Base-by-base conservation (phyloP, 2,329 filamentous ascomycete genomes). In the Camillea tinctor region DNA sequence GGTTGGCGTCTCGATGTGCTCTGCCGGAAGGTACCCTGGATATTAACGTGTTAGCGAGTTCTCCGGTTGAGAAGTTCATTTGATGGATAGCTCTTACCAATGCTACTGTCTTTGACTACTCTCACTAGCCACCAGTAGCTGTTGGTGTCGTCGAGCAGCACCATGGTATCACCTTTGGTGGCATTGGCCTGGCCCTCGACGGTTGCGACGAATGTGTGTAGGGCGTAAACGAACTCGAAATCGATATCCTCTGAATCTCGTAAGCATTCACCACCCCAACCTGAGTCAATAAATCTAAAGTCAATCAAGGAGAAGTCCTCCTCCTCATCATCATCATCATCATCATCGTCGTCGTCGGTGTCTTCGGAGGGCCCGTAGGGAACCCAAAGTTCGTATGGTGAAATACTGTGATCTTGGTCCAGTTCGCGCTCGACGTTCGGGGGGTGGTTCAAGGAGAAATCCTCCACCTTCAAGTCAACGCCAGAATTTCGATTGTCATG, bases 91-190 rank as follows among this genome's bases (percentile, higher is more conserved):
- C 48, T 69, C 79, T 59, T 75, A 88, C 84, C 86, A 75, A 99
- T 99, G 74, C 93, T 98, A 75, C 91, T 96, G 77, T 99, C 95
- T 76, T 98, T 98, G 56, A 98, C 93, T 52, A 99, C 91, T 66
- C 94, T 86, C 15, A 99, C 95, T 62, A 99, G 85, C 95, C 95
- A 99, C 95, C 95, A 99, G 76, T 99, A 99, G 78, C 93, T 98
- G 79, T 99, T 99, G 79, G 93, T 98, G 71, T 99, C 95, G 72
- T 99, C 95, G 21, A 99, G 85, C 65, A 99, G 82, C 57, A 98
- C 94, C 95, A 99, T 99, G 15, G 94, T 98, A 73, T 99, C 95
- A 55, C 95, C 95, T 78, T 99, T 99, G 36, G 92, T 96, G 60
- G 95, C 95, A 80, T 98, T 99, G 64, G 95, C 95, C 77, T 99